Percentiles rank a stretch among this genome's conserved stretches.
These are phyloP conservation scores for Salvia sclarea DNA, from an alignment of 305 asterid species.

Conservation along the genomic window DNA sequence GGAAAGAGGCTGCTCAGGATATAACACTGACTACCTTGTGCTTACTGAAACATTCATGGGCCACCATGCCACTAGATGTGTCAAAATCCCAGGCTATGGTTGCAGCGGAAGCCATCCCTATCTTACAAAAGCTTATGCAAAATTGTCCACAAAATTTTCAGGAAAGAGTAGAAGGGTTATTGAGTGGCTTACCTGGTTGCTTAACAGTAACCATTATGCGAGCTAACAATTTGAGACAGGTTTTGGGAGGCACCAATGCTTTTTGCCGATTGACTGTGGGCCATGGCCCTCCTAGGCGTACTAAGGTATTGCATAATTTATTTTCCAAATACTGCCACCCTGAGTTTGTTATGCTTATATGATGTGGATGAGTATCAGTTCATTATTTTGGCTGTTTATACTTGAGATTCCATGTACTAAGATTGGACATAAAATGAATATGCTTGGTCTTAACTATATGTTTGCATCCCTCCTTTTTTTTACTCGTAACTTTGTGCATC, in stretches of 20 bases:
- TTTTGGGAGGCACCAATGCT: conserved; percentile 74
- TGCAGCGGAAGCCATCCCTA: conserved; percentile 88
- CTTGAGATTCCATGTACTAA: no score
- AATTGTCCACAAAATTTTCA: conserved; percentile 72
- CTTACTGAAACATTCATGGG: conserved; percentile 81
- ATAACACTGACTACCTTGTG: conserved; percentile 60
- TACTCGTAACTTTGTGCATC: neutral
- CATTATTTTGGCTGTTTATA: no score
- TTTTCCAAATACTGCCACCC: neutral
- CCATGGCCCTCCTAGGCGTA: conserved; percentile 71
- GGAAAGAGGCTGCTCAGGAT: conserved; percentile 73
- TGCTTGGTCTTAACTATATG: neutral
- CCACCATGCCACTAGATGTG: conserved; percentile 70
- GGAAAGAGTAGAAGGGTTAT: conserved; percentile 72
- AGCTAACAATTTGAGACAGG: conserved; percentile 74
- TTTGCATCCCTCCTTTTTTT: neutral
- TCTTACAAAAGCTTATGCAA: conserved; percentile 65
- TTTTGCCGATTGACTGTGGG: conserved; percentile 73
- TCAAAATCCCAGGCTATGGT: conserved; percentile 75
- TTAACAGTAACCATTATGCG: conserved; percentile 71
- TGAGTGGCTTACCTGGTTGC: conserved; percentile 83
- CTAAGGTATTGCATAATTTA: conserved; percentile 55
- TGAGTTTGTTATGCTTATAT: neutral
- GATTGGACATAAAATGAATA: neutral
- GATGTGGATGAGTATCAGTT: conserved; percentile 5